Conservation (phyloP, 352 stramenopile species). For the Phytophthora hibernalis region DNA sequence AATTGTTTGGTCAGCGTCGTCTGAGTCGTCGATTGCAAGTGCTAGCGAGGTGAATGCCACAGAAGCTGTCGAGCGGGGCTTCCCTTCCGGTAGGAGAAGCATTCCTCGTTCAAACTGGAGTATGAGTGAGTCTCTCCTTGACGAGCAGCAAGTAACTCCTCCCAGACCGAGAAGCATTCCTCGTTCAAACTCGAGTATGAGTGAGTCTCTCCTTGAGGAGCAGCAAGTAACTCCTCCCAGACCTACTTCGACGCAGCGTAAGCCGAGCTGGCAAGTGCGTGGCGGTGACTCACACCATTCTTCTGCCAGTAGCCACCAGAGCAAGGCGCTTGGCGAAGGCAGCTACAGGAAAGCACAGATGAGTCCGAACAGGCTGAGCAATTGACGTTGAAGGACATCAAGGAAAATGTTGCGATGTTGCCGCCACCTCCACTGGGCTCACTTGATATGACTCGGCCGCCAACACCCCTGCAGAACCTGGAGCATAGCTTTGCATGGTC, state of each 20-base stretch:
- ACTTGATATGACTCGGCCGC: conserved; percentile 61
- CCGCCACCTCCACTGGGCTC: conserved; percentile 45
- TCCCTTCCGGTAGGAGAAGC: conserved; percentile 1
- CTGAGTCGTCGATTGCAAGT: conserved; percentile 32
- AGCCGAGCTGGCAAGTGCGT: not conserved
- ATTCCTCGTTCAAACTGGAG: conserved; percentile 17
- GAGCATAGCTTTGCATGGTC: conserved; percentile 5
- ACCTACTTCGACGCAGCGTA: not conserved
- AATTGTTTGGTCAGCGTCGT: conserved; percentile 42
- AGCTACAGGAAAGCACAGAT: conserved; percentile 7
- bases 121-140: conserved; percentile 19
- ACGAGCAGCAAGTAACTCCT: conserved; percentile 11
- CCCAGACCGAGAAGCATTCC: no score
- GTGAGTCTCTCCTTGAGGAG: conserved; percentile 21
- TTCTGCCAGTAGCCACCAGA: not conserved
- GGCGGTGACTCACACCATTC: not conserved
- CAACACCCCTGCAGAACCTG: conserved; percentile 32
- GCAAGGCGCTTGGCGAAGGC: conserved; percentile 12
- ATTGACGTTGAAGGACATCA: conserved; percentile 31
- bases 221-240: conserved; percentile 1
- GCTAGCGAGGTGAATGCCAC: conserved; percentile 4
- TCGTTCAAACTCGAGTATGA: conserved; percentile 25
- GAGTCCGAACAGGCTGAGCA: not conserved
- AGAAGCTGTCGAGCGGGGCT: conserved; percentile 4
- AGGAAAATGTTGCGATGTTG: conserved; percentile 33